A percentile compares a stretch with the other conserved stretches of the same genome.
Conservation (phyloP, 2,329 filamentous ascomycete species). For the Botryotinia calthae region DNA sequence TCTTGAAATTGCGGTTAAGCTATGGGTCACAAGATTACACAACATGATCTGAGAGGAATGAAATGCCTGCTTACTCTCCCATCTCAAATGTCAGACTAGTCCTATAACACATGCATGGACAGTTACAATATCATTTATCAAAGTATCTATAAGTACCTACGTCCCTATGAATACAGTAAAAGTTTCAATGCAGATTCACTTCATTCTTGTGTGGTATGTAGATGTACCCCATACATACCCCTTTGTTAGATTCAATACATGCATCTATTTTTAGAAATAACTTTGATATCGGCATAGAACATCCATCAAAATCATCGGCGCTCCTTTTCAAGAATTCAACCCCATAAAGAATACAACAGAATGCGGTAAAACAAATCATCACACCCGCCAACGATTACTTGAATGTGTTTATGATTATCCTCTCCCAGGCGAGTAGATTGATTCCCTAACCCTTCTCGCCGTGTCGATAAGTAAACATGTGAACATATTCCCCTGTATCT, state of each 20-base stretch:
- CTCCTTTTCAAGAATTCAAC: background rate
- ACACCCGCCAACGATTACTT: background rate
- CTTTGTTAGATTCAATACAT: constrained; percentile 10
- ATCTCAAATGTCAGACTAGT: background rate
- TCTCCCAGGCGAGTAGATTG: background rate
- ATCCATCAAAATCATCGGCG: background rate
- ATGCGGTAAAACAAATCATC: background rate
- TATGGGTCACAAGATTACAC: constrained; percentile 12
- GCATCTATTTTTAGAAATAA: constrained; percentile 5
- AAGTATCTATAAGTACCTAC: background rate
- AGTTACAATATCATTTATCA: background rate
- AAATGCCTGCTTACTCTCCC: background rate
- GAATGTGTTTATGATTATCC: background rate
- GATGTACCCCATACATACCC: background rate
- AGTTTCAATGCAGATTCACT: constrained; percentile 1
- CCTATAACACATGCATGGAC: background rate
- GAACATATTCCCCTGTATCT: background rate
- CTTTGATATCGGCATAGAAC: background rate
- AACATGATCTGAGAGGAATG: background rate
- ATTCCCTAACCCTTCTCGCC: background rate
- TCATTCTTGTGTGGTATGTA: background rate
- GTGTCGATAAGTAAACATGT: background rate
- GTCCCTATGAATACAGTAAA: background rate
- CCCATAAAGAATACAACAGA: background rate
- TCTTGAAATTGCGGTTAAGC: background rate